Conservation (phyloP, 352 stramenopile species). For the Globisporangium paroecandrum region DNA sequence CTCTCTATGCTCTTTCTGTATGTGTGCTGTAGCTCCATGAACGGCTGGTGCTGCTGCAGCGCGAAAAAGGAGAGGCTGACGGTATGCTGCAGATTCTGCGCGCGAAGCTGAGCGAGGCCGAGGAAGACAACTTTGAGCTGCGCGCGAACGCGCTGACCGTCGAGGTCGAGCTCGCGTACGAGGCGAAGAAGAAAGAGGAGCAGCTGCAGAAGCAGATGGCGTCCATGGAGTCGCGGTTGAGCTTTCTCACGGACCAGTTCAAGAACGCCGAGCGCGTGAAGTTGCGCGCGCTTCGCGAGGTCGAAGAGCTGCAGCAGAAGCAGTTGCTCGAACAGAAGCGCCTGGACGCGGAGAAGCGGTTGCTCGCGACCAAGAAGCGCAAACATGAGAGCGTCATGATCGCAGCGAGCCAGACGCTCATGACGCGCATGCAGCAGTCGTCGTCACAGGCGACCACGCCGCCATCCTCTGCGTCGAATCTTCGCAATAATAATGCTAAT, state of each 20-base stretch:
- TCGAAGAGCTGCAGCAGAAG: slow-evolving; percentile 59
- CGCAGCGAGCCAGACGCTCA: slow-evolving; percentile 47
- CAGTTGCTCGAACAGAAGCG: slow-evolving; percentile 59
- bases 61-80: slow-evolving; percentile 46
- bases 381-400: slow-evolving; percentile 51
- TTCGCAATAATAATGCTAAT: slow-evolving; percentile 4
- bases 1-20: not conserved
- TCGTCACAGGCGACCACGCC: slow-evolving; percentile 19
- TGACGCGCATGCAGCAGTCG: slow-evolving; percentile 19
- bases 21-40: slow-evolving; percentile 23
- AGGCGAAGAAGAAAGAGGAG: slow-evolving; percentile 38
- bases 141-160: slow-evolving; percentile 43
- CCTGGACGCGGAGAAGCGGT: slow-evolving; percentile 55
- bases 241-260: slow-evolving; percentile 47
- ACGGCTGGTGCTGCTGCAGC: slow-evolving; percentile 36
- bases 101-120: slow-evolving; percentile 36
- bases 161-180: slow-evolving; percentile 44
- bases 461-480: slow-evolving; percentile 15
- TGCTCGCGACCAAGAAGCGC: slow-evolving; percentile 63
- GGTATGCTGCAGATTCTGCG: slow-evolving; percentile 57
- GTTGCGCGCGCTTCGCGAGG: slow-evolving; percentile 38
- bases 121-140: slow-evolving; percentile 73
- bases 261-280: slow-evolving; percentile 62
- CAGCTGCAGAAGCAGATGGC: slow-evolving; percentile 40
- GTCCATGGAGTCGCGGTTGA: slow-evolving; percentile 54